Percentiles rank a stretch among this genome's conserved stretches.
These are phyloP conservation scores for Fusarium sp. DNA, from an alignment of 2,329 filamentous ascomycete genomes.

Conservation along the genomic window DNA sequence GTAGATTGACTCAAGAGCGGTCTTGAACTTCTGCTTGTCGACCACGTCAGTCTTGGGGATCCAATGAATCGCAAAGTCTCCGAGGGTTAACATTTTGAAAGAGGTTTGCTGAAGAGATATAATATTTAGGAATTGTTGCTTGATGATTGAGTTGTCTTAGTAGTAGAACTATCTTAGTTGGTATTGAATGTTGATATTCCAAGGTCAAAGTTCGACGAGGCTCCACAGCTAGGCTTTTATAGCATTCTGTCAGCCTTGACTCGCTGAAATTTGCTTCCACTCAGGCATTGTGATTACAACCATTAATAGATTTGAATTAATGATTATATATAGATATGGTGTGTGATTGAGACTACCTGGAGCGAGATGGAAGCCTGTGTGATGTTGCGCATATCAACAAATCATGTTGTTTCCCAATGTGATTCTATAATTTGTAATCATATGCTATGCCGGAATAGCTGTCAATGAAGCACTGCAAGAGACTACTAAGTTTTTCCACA, in stretches of 20 bases:
- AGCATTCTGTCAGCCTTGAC: not conserved
- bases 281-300: too few relatives aligned
- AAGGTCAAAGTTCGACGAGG: too few relatives aligned
- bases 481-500: not conserved
- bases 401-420: too few relatives aligned
- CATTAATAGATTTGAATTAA: too few relatives aligned
- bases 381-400: too few relatives aligned
- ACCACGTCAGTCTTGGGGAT: not conserved
- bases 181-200: not conserved
- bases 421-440: too few relatives aligned
- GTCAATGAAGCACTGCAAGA: not conserved
- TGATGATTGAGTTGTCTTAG: not conserved
- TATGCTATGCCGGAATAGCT: too few relatives aligned
- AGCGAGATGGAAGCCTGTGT: too few relatives aligned
- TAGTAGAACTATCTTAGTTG: not conserved
- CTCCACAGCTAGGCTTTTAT: not conserved
- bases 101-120: rapidly evolving
- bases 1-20: not conserved
- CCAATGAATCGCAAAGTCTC: not conserved
- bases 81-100: not conserved
- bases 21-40: not conserved
- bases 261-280: not conserved
- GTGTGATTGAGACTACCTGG: too few relatives aligned
- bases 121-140: not conserved
- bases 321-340: too few relatives aligned